Evolutionary conservation across 1,284 basidiomycete species (phyloP).

Genomic region (Ganoderma leucocontextum): DNA sequence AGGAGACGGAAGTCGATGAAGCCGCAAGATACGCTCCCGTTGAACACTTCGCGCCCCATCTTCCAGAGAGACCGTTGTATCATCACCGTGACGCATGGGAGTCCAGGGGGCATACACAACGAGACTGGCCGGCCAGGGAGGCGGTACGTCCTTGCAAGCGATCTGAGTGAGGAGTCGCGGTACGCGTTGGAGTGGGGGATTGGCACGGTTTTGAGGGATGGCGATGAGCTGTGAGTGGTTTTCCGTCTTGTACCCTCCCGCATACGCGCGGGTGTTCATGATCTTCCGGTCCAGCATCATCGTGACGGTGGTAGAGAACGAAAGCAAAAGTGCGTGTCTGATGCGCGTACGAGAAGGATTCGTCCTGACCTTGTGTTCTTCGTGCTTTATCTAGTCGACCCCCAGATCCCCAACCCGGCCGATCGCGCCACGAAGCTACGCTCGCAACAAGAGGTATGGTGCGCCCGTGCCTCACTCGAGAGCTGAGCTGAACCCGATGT

Average conservation of each 20-base stretch:
- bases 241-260: slow-evolving; percentile 1
- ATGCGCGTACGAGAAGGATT: background rate
- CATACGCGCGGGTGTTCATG: slow-evolving; percentile 14
- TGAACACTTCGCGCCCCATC: slow-evolving; percentile 77
- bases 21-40: slow-evolving; percentile 65
- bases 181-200: slow-evolving; percentile 97
- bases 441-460: slow-evolving; percentile 86
- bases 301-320: slow-evolving; percentile 93
- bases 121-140: slow-evolving; percentile 63
- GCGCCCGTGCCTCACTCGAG: background rate
- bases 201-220: slow-evolving; percentile 94
- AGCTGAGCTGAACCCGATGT: background rate
- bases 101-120: slow-evolving; percentile 67
- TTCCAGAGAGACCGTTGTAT: slow-evolving; percentile 95
- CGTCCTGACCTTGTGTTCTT: slow-evolving; percentile 18
- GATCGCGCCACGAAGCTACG: slow-evolving; percentile 82
- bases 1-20: slow-evolving; percentile 67
- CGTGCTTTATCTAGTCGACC: slow-evolving; percentile 70
- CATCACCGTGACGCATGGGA: slow-evolving; percentile 87
- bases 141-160: slow-evolving; percentile 91
- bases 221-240: slow-evolving; percentile 79
- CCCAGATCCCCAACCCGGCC: slow-evolving; percentile 69
- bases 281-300: slow-evolving; percentile 59
- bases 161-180: slow-evolving; percentile 90
- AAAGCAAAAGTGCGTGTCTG: slow-evolving; percentile 75